Evolutionary conservation across 2,329 filamentous ascomycete genomes (phyloP), one percentile per base, ranked within the genome.

Genomic region (Blastomyces emzantsi): DNA sequence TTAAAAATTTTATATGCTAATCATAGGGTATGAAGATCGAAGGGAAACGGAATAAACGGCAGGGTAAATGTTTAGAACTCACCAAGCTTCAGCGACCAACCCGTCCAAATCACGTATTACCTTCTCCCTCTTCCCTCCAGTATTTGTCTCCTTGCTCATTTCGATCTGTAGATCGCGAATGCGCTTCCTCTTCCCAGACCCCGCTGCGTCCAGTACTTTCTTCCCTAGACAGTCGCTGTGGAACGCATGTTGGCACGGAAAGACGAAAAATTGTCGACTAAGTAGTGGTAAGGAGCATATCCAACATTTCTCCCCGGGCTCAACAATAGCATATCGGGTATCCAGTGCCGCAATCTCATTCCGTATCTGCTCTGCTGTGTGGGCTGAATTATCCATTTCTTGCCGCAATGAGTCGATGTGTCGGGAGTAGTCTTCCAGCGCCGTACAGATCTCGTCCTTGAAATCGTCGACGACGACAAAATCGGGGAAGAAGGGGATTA

Each of bases 401-500:
- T 88, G 86, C 72, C 92, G 92, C 49, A 99, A 80, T 1, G 81
- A 82, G 71, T 97, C 94, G 68, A 99, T 99, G 69, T 90, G 91
- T 47, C 90, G 88, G 57, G 87, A 90, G 78, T 99, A 99, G 67
- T 95, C 90, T 76, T 99, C 94, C 1, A 99, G 83, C 0, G 95
- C 94, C 0, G 86, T 82, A 77, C 94, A 99, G 47, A 99, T 97
- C 74, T 99, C 94, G 67, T 97, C 92, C 73, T 97, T 97, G 83
- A 99, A 99, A 75, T 97, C 94, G 73, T 99, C 94, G 66, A 99
- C 97, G 61, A 97, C 90, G 30, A 97, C 92, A 73, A 99, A 99
- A 74, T 99, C 94, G 0, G 94, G 94, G 78, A 99, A 99, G 80
- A 99, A 97, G 0, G 94, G 94, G 51, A 99, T 97, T 39, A 99